Conservation (phyloP, 2,329 filamentous ascomycete species). For the Elsinoe ampelina region DNA sequence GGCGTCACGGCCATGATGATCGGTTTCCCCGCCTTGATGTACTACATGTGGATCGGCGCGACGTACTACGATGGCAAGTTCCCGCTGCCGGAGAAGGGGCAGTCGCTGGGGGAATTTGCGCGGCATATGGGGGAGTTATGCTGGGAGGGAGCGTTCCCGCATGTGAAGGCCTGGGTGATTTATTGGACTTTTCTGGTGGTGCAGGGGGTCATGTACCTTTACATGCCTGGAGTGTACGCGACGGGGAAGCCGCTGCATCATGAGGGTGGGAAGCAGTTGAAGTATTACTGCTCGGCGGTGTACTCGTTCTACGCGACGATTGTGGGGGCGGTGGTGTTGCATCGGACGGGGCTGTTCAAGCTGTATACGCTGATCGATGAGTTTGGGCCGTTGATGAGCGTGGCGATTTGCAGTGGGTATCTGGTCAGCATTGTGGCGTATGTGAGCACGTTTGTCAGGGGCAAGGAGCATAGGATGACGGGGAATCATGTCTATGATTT, state of each 20-base stretch:
- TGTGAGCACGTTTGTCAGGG: slow-evolving; percentile 69
- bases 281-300: slow-evolving; percentile 90
- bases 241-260: slow-evolving; percentile 83
- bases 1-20: slow-evolving; percentile 81
- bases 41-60: slow-evolving; percentile 97
- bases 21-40: slow-evolving; percentile 90
- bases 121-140: slow-evolving; percentile 61
- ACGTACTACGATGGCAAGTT: slow-evolving; percentile 83
- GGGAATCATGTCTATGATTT: slow-evolving; percentile 74
- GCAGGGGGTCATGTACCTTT: slow-evolving; percentile 72
- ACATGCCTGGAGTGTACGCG: slow-evolving; percentile 76
- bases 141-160: slow-evolving; percentile 78
- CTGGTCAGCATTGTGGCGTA: slow-evolving; percentile 77
- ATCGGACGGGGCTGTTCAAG: slow-evolving; percentile 76
- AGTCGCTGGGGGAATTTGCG: slow-evolving; percentile 58
- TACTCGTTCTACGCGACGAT: slow-evolving; percentile 83
- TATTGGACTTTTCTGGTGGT: slow-evolving; percentile 92
- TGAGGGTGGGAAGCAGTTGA: slow-evolving; percentile 72
- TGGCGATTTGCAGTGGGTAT: slow-evolving; percentile 86
- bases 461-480: slow-evolving; percentile 86
- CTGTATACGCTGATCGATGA: slow-evolving; percentile 90
- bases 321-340: slow-evolving; percentile 57
- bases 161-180: slow-evolving; percentile 73
- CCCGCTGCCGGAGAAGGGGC: slow-evolving; percentile 54
- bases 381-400: slow-evolving; percentile 85